Evolutionary conservation across 345 rosid species (phyloP), one percentile per base, ranked within the genome.

Genomic region (Linum trigynum): DNA sequence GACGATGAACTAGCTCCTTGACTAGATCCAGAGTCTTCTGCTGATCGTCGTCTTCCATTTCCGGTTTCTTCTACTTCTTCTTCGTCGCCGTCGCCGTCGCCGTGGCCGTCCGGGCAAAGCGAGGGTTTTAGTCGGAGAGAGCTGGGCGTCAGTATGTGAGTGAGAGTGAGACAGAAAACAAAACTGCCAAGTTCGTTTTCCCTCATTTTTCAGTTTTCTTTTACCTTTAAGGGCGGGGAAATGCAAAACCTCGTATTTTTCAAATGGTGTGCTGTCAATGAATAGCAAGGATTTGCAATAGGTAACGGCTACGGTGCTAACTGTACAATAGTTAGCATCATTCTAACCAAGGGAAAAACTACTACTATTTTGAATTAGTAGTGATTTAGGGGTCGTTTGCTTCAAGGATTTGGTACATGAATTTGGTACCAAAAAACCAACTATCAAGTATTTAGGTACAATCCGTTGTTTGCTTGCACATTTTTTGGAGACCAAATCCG

Each of bases 41-140:
- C 62, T 83, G 88, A 65, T 94, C 97, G 40, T 91, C 96, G 68
- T 94, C 95, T 61, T 94, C 97, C 98, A 92, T 92, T 63, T 14
- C 36, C 14, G 9, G 35, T 55, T 35, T 5, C 32, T 57, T 9
- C 9, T 57, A 8, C 59, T 5, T n/a, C 10, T 57, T 5, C 5
- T 7, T 0, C 4, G 5, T 16, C 15, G 32, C 5, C 7, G 38
- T 35, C 11, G 17, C 32, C 4, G 5, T 16, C 15, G 32, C 5
- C 4, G 5, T 16, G 8, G 32, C 5, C 7, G 38, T 35, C 11
- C 15, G 38, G 6, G 65, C 23, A 32, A 2, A 2, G 11, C 39
- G 36, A 55, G 55, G 51, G 51, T 5, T 57, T 2, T 50, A 14
- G 32, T 40, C 16, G 61, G 38, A 57, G 67, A 43, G 64, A 36